phyloP scores from a whole-genome alignment of 2,329 filamentous ascomycete genomes.

The Botrytis fragariae region DNA sequence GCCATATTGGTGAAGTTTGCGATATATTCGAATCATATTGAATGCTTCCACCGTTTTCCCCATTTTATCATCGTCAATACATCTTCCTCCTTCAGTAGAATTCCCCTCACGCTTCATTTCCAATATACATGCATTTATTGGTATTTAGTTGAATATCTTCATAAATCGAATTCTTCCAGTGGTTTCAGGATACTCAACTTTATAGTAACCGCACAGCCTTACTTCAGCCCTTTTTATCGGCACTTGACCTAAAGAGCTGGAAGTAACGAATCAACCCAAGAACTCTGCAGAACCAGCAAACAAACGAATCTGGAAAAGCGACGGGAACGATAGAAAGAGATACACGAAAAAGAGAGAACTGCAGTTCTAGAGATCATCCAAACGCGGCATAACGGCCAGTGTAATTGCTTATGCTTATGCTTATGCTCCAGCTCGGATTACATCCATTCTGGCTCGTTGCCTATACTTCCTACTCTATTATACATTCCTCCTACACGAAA shows the following conservation, averaged over 20 bases:
- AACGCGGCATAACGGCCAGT: slow-evolving; percentile 14
- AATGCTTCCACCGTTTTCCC: slow-evolving; percentile 2
- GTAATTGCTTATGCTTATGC: slow-evolving; percentile 17
- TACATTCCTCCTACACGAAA: neutral
- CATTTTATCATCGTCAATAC: slow-evolving; percentile 13
- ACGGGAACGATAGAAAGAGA: slow-evolving; percentile 12
- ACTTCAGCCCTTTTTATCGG: slow-evolving; percentile 16
- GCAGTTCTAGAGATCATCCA: slow-evolving; percentile 7
- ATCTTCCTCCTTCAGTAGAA: neutral
- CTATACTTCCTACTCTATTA: slow-evolving; percentile 3
- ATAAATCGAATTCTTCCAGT: slow-evolving; percentile 13
- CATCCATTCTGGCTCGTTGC: slow-evolving; percentile 1
- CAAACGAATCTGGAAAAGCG: neutral
- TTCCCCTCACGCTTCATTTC: slow-evolving; percentile 9
- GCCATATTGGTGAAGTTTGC: slow-evolving; percentile 10
- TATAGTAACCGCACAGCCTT: neutral
- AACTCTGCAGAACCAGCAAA: neutral
- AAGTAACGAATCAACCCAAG: neutral
- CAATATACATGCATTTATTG: slow-evolving; percentile 18
- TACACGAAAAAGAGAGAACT: neutral
- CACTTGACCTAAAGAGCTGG: neutral
- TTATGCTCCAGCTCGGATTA: slow-evolving; percentile 11
- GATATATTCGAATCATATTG: slow-evolving; percentile 16
- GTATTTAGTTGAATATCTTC: slow-evolving; percentile 10
- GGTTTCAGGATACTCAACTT: slow-evolving; percentile 17